Conservation (phyloP, 2,329 filamentous ascomycete species). For the Paecilomyces variotii region DNA sequence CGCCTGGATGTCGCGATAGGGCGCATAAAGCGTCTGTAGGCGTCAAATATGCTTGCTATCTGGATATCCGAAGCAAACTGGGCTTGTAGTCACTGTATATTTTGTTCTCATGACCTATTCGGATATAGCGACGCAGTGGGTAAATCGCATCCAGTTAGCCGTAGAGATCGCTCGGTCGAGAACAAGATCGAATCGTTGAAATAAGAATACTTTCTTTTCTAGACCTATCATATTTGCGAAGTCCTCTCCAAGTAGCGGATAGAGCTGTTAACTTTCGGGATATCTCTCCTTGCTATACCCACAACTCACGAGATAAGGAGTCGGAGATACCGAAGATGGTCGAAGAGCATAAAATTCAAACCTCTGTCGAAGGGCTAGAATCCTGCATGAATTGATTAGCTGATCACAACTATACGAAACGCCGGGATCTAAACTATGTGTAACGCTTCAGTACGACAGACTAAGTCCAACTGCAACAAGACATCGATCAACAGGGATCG, state of each 20-base stretch:
- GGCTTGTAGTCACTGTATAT: not conserved
- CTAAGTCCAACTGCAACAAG: not conserved
- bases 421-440: not conserved
- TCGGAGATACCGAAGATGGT: not conserved
- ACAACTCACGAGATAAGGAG: not conserved
- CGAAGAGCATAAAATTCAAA: no score
- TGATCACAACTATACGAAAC: no score
- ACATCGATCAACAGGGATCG: not conserved
- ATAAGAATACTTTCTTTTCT: not conserved
- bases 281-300: not conserved
- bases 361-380: no score
- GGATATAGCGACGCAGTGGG: not conserved
- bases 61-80: not conserved
- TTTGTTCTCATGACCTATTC: not conserved
- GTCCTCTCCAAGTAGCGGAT: not conserved
- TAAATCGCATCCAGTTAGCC: not conserved
- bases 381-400: no score
- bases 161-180: not conserved
- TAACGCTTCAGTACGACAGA: not conserved
- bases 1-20: not conserved
- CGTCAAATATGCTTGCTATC: not conserved
- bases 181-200: not conserved
- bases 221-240: not conserved
- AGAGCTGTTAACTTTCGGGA: not conserved
- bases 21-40: not conserved